These are phyloP conservation scores for Candida wancherniae DNA, from an alignment of 805 yeast species.

Conservation along the genomic window DNA sequence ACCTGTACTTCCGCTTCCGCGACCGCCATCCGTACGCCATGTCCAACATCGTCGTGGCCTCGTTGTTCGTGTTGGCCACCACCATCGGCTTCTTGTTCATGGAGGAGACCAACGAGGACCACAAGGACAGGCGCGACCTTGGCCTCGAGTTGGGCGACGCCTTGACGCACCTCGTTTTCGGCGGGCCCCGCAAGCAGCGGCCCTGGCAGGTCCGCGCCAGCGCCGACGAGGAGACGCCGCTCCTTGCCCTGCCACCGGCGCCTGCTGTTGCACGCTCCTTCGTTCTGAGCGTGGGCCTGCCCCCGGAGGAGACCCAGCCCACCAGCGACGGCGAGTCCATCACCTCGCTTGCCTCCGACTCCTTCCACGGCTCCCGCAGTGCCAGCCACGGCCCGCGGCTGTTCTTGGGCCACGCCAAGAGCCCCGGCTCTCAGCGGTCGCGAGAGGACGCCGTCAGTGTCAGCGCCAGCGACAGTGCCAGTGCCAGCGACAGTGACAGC, in stretches of 20 bases:
- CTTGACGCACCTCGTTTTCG: slow-evolving; percentile 15
- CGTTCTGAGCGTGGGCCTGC: too few species aligned
- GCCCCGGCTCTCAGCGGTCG: too few species aligned
- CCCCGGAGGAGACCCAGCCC: slow-evolving; percentile 1
- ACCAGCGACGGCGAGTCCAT: slow-evolving; percentile 1
- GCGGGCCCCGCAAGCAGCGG: slow-evolving; percentile 17
- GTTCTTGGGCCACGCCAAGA: too few species aligned
- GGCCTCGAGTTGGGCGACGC: slow-evolving; percentile 45
- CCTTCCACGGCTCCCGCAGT: too few species aligned
- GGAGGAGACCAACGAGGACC: slow-evolving; percentile 48
- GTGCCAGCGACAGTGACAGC: too few species aligned
- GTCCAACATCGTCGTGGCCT: slow-evolving; percentile 47
- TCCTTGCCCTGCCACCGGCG: too few species aligned
- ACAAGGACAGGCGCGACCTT: slow-evolving; percentile 36
- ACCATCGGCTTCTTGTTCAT: slow-evolving; percentile 42
- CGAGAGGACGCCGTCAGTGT: too few species aligned
- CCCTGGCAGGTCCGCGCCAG: slow-evolving; percentile 17
- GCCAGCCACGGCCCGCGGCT: too few species aligned
- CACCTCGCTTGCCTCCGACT: slow-evolving; percentile 1
- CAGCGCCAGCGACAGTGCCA: too few species aligned
- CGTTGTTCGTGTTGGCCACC: slow-evolving; percentile 31
- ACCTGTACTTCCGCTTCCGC: slow-evolving; percentile 23
- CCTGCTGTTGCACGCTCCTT: too few species aligned
- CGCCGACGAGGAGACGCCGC: slow-evolving; percentile 8
- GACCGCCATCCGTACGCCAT: slow-evolving; percentile 45